Percentiles rank a stretch among this genome's conserved stretches.
Conservation (phyloP, 495 filamentous ascomycete species). For the Massariosphaeria phaeospora region DNA sequence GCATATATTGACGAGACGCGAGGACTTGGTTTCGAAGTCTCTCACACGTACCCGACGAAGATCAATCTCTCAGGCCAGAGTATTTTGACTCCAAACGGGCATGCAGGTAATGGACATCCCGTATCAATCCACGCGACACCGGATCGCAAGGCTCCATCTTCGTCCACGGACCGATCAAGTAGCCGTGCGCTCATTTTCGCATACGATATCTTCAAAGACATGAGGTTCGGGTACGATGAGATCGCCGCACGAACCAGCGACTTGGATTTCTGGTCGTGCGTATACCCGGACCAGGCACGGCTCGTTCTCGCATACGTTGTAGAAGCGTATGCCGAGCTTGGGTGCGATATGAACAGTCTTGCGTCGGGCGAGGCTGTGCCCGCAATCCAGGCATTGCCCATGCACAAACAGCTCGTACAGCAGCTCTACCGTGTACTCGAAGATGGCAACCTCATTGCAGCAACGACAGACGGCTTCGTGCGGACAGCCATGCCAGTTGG, state of each 20-base stretch:
- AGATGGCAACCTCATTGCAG: not conserved
- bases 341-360: not conserved
- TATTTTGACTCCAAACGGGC: not conserved
- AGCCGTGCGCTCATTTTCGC: not conserved
- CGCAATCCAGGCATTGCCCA: not conserved
- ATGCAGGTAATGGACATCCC: not conserved
- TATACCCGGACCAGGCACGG: slow-evolving; percentile 18
- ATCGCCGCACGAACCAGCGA: slow-evolving; percentile 1
- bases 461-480: not conserved
- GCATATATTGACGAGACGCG: not conserved
- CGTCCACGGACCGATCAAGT: not conserved
- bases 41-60: not conserved
- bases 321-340: slow-evolving; percentile 29
- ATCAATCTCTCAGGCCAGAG: not conserved
- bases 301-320: slow-evolving; percentile 34
- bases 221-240: slow-evolving; percentile 10
- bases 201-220: slow-evolving; percentile 11
- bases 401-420: not conserved
- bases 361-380: not conserved
- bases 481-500: not conserved
- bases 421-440: not conserved
- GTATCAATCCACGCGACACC: not conserved
- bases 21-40: not conserved
- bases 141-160: not conserved
- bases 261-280: slow-evolving; percentile 22